A percentile compares a stretch with the other conserved stretches of the same genome.
Conservation (phyloP, 768 basidiomycete species). For the Tricholoma saponaceum region DNA sequence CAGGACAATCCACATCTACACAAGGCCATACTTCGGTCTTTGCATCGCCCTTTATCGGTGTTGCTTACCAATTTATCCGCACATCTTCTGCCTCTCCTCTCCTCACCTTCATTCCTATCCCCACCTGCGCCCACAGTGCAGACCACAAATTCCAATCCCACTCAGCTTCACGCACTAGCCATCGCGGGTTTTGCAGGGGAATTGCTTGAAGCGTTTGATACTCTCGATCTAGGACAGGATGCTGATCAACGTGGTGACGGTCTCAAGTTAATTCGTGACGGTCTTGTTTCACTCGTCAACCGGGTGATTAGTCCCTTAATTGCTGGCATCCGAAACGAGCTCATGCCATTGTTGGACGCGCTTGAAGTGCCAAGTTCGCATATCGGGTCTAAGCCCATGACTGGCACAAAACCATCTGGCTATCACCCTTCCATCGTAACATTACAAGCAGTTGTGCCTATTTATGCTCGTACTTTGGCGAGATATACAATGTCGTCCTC, state of each 20-base stretch:
- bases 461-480: constrained; percentile 54
- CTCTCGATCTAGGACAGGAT: constrained; percentile 58
- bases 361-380: constrained; percentile 45
- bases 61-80: constrained; percentile 66
- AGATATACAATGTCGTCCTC: constrained; percentile 50
- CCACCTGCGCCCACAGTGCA: constrained; percentile 48
- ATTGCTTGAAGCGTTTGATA: constrained; percentile 66
- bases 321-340: constrained; percentile 52
- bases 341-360: constrained; percentile 58
- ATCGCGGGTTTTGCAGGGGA: constrained; percentile 71
- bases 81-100: constrained; percentile 60
- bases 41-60: constrained; percentile 76
- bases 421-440: constrained; percentile 59
- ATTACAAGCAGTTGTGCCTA: constrained; percentile 56
- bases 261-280: constrained; percentile 64
- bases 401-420: constrained; percentile 27
- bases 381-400: constrained; percentile 22
- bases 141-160: constrained; percentile 52
- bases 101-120: constrained; percentile 57
- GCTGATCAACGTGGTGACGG: constrained; percentile 63
- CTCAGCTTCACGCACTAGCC: constrained; percentile 69
- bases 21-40: constrained; percentile 65
- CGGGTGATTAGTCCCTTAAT: constrained; percentile 66
- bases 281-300: constrained; percentile 62
- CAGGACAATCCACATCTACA: constrained; percentile 60